Evolutionary conservation across 2,329 filamentous ascomycete genomes (phyloP).

Genomic region (Pseudogymnoascus sp.): DNA sequence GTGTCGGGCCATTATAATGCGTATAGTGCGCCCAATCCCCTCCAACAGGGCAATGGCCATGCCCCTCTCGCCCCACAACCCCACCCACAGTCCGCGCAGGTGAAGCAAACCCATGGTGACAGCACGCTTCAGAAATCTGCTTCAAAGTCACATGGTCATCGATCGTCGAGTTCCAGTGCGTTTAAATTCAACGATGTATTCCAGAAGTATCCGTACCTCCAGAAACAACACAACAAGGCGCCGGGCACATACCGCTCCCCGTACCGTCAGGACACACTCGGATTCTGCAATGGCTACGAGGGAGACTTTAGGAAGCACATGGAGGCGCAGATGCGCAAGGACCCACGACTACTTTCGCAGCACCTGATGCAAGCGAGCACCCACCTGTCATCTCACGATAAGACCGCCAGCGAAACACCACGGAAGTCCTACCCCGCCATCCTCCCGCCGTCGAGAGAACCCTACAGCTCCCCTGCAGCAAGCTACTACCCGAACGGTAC

Average conservation of each 20-base stretch:
- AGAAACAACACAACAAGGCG: slow-evolving; percentile 52
- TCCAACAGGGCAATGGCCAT: neutral
- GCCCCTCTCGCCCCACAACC: neutral
- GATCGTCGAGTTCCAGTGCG: neutral
- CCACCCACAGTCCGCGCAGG: neutral
- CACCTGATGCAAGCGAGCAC: neutral
- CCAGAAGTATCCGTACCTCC: slow-evolving; percentile 42
- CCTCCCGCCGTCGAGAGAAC: slow-evolving; percentile 11
- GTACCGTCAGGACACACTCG: slow-evolving; percentile 45
- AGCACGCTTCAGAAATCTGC: neutral
- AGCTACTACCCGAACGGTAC: slow-evolving; percentile 12
- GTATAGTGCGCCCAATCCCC: neutral
- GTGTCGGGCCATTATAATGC: neutral
- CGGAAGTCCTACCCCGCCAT: slow-evolving; percentile 15
- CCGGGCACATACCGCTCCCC: slow-evolving; percentile 51
- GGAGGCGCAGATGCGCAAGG: slow-evolving; percentile 15
- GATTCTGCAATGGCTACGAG: slow-evolving; percentile 56
- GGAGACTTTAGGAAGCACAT: slow-evolving; percentile 30
- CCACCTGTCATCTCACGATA: neutral
- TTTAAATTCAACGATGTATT: slow-evolving; percentile 8
- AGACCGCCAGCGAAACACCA: neutral
- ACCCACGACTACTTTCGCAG: neutral
- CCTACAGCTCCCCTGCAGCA: slow-evolving; percentile 10
- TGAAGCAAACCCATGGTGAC: neutral
- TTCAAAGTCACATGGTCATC: neutral